Evolutionary conservation across 75 land plant species (phyloP), one percentile per base, ranked within the genome.

Genomic region (Selaginella moellendorffii): DNA sequence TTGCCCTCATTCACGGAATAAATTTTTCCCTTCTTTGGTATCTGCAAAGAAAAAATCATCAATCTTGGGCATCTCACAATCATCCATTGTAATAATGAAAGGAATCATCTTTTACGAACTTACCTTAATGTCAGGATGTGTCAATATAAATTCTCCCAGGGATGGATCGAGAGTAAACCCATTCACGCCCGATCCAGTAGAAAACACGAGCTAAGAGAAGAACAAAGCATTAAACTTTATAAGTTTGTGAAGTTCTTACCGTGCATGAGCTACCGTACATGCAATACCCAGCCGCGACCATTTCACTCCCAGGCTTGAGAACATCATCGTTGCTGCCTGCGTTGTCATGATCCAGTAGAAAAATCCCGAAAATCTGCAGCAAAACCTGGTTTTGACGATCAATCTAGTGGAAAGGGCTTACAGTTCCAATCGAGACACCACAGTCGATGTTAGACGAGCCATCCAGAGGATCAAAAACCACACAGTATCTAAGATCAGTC

Each of bases 251-350:
- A 29, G 22, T 54, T 23, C 62, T 64, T 89, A 93, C 98, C 79
- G 85, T 89, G 96, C 98, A 93, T 64, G 96, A 93, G 63, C 98
- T 93, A 24, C 98, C 98, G 78, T 93, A 93, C 98, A 93, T 83
- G 70, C 98, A 93, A 61, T 93, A 93, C 27, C 98, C 98, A 73
- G 98, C 98, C 30, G 96, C 96, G 58, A 93, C 61, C 98, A 93
- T 85, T 64, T 82, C 72, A 29, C 68, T 81, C 14, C 98, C 98
- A 54, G 98, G 87, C 71, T 82, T 83, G 77, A 93, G 67, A 14
- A 89, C 90, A 70, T 93, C 90, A 30, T 76, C 77, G 31, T 89
- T 54, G 24, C 31, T 79, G 12, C 83, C 80, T n/a, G 79, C 79
- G 29, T 54, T 61, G 22, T 62, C 72, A 52, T 82, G 78, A 71